phyloP scores from a whole-genome alignment of 2,329 filamentous ascomycete species.

The Trichoderma sp. region DNA sequence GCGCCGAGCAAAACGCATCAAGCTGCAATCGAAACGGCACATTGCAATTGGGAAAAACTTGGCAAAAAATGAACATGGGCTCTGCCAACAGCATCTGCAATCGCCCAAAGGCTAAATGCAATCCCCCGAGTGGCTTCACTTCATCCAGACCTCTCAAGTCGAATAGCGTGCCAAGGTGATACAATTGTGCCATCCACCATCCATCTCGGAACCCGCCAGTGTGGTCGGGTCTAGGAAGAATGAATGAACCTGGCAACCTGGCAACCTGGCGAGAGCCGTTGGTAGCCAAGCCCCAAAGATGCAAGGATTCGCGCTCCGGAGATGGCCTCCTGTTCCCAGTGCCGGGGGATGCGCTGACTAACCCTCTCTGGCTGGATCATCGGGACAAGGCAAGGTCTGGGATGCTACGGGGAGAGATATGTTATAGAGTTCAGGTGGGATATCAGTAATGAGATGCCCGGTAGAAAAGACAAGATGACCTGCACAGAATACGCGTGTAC shows the following conservation, averaged over 20 bases:
- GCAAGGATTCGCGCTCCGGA: background rate
- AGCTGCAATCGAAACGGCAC: background rate
- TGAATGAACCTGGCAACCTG: background rate
- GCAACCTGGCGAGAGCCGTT: background rate
- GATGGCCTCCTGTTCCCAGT: background rate
- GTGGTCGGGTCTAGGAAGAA: background rate
- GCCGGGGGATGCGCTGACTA: background rate
- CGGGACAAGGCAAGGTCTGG: background rate
- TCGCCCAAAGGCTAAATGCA: background rate
- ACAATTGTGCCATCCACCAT: background rate
- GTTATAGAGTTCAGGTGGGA: background rate
- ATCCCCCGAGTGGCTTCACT: background rate
- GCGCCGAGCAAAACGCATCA: background rate
- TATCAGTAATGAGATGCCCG: background rate
- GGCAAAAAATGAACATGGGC: background rate
- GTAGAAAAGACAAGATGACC: background rate
- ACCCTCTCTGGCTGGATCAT: background rate
- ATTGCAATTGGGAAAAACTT: background rate
- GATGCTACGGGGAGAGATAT: background rate
- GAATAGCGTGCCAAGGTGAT: background rate
- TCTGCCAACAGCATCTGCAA: background rate
- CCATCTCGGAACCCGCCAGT: background rate
- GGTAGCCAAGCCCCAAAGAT: background rate
- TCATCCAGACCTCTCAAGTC: background rate
- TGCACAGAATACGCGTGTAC: constrained; percentile 1